Evolutionary conservation across 2,329 filamentous ascomycete genomes (phyloP).

Genomic region (Colletotrichum liriopes): DNA sequence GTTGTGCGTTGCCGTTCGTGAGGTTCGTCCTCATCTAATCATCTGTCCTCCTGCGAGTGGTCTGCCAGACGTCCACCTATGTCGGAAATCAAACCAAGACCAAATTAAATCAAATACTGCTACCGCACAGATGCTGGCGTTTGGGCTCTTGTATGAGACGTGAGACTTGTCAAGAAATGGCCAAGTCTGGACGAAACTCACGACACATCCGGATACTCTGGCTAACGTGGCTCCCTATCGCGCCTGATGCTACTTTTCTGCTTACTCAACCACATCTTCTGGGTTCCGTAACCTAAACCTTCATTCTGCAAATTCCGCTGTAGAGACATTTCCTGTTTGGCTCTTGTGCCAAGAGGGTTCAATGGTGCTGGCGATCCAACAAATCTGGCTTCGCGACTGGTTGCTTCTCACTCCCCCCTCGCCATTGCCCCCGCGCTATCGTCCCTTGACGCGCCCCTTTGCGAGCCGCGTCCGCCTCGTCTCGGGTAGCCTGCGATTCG

Average conservation of each 20-base stretch:
- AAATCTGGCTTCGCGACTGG: conserved; percentile 29
- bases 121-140: conserved; percentile 33
- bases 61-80: conserved; percentile 11
- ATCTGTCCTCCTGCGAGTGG: conserved; percentile 18
- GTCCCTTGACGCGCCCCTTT: conserved; percentile 28
- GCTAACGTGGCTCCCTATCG: conserved; percentile 8
- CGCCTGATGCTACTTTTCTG: neutral
- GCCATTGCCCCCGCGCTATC: conserved; percentile 17
- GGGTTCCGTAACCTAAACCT: conserved; percentile 24
- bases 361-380: conserved; percentile 29
- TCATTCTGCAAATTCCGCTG: neutral
- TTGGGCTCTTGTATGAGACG: conserved; percentile 41
- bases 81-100: conserved; percentile 17
- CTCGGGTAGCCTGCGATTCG: conserved; percentile 26
- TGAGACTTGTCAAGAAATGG: conserved; percentile 36
- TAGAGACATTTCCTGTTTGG: conserved; percentile 17
- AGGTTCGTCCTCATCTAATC: conserved; percentile 31
- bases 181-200: conserved; percentile 28
- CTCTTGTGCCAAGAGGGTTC: conserved; percentile 31
- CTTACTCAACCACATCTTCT: conserved; percentile 11
- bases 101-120: conserved; percentile 33
- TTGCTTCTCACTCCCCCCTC: conserved; percentile 19
- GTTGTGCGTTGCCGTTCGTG: conserved; percentile 14
- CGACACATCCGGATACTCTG: conserved; percentile 21
- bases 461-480: conserved; percentile 38